These are phyloP conservation scores for Pythium folliculosum DNA, from an alignment of 352 stramenopile genomes.

Conservation along the genomic window DNA sequence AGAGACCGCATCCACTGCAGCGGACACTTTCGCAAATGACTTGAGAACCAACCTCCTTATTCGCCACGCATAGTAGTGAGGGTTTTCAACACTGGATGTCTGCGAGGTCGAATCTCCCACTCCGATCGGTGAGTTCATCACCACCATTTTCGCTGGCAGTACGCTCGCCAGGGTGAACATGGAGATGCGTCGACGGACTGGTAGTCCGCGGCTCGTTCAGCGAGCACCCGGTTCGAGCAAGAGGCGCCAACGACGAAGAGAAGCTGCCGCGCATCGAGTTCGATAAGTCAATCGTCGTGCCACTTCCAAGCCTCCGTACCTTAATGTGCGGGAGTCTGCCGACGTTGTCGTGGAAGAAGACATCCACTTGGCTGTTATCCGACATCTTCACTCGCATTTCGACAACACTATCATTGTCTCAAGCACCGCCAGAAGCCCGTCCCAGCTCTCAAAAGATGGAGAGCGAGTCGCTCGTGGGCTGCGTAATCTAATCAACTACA, in stretches of 20 bases:
- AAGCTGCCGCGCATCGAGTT: neutral
- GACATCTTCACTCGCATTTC: neutral
- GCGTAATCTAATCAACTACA: neutral
- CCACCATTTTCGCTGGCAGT: too few species aligned
- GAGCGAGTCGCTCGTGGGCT: neutral
- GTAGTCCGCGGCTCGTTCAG: neutral
- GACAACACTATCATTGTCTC: neutral
- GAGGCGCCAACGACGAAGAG: neutral
- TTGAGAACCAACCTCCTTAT: neutral
- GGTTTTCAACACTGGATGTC: neutral
- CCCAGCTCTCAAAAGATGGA: neutral
- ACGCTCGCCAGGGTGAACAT: too few species aligned
- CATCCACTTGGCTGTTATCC: neutral
- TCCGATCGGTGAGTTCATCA: slow-evolving; percentile 1
- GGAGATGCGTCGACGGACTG: neutral
- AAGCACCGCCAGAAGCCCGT: neutral
- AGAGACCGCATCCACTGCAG: neutral
- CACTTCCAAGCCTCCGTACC: neutral
- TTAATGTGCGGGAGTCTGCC: neutral
- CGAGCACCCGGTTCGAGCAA: neutral
- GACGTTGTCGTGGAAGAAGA: slow-evolving; percentile 16
- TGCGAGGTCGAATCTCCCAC: neutral
- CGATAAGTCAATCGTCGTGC: neutral
- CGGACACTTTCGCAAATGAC: neutral
- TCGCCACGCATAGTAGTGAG: neutral